phyloP scores from a whole-genome alignment of 352 stramenopile species.

The Phytophthora multivora region DNA sequence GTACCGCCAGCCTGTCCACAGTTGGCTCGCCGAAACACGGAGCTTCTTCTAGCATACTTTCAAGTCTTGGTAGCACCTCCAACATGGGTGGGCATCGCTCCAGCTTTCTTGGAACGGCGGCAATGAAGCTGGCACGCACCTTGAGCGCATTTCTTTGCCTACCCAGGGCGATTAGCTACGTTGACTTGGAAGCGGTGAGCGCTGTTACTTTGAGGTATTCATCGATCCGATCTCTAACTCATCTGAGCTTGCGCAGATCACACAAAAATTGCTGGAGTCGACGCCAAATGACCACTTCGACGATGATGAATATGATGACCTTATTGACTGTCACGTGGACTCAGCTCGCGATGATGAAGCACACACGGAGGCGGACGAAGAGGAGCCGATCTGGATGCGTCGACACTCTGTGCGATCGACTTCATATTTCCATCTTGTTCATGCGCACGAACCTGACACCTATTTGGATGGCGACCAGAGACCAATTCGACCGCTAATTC shows the following conservation, averaged over 20 bases:
- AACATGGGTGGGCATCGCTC: constrained; percentile 37
- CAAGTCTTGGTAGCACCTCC: constrained; percentile 39
- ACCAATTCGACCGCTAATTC: constrained; percentile 41
- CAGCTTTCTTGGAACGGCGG: constrained; percentile 32
- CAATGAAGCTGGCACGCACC: constrained; percentile 59
- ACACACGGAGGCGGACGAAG: constrained; percentile 17
- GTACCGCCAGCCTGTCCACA: constrained; percentile 8
- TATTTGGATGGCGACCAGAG: constrained; percentile 29
- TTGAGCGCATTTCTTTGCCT: constrained; percentile 74
- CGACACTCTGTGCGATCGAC: constrained; percentile 38
- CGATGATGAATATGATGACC: constrained; percentile 62
- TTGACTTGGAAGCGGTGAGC: constrained; percentile 64
- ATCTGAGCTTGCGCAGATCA: constrained; percentile 48
- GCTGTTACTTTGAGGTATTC: background rate
- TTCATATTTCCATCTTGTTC: background rate
- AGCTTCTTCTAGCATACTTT: constrained; percentile 16
- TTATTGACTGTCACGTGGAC: constrained; percentile 76
- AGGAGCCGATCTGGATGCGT: constrained; percentile 50
- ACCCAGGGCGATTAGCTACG: constrained; percentile 73
- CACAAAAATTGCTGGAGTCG: constrained; percentile 63
- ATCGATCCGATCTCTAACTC: background rate
- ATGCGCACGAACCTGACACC: background rate
- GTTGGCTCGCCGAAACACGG: constrained; percentile 20
- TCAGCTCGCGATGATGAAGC: constrained; percentile 51
- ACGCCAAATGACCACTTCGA: constrained; percentile 50